These are phyloP conservation scores for Melaleuca quinquenervia DNA, from an alignment of 345 rosid species.

Conservation along the genomic window DNA sequence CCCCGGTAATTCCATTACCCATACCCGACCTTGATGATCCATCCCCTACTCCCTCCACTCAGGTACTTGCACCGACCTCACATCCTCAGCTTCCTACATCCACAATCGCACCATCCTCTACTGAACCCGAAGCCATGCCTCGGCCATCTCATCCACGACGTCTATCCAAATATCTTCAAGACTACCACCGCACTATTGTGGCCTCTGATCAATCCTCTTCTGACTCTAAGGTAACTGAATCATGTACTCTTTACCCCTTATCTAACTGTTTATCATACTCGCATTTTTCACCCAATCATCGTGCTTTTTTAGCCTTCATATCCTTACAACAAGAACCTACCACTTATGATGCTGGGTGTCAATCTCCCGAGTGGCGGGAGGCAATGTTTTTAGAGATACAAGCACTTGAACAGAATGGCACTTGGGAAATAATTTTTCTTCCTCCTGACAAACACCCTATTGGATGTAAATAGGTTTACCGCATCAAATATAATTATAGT, in stretches of 20 bases:
- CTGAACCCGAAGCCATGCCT: rapidly evolving
- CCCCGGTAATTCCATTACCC: neutral
- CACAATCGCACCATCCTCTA: neutral
- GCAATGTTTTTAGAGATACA: neutral
- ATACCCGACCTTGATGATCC: neutral
- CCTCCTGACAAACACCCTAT: neutral
- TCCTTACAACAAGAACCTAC: rapidly evolving
- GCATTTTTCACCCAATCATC: neutral
- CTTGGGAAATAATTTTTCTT: neutral
- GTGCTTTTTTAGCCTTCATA: neutral
- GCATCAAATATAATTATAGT: neutral
- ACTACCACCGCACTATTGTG: rapidly evolving
- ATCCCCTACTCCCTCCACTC: neutral
- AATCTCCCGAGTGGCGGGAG: neutral
- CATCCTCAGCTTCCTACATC: neutral
- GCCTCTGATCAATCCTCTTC: neutral
- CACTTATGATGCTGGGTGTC: neutral
- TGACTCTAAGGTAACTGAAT: neutral
- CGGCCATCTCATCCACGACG: neutral
- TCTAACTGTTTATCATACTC: neutral
- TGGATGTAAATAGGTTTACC: neutral
- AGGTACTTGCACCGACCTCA: neutral
- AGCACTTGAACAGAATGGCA: neutral
- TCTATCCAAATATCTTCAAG: neutral
- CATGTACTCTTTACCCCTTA: neutral